A percentile compares a stretch with the other conserved stretches of the same genome.
phyloP scores from a whole-genome alignment of 2,329 filamentous ascomycete genomes.

The Plectosphaerella plurivora region DNA sequence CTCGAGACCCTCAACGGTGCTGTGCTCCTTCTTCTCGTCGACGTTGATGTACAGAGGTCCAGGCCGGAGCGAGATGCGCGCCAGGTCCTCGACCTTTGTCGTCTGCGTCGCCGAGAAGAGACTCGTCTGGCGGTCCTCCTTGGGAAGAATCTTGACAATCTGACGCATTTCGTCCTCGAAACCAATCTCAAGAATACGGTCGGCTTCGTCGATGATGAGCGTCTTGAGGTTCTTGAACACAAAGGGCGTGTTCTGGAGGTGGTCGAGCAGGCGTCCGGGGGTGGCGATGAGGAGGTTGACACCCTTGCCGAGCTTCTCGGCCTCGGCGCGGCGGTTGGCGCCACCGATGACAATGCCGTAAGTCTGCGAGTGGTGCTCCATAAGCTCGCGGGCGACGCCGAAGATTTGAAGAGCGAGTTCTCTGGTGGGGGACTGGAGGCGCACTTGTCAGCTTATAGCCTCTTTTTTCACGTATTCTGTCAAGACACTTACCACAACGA shows the following conservation, averaged over 20 bases:
- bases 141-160: constrained; percentile 90
- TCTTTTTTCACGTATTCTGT: not conserved
- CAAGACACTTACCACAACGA: constrained; percentile 55
- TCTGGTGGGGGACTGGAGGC: constrained; percentile 67
- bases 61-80: constrained; percentile 84
- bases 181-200: constrained; percentile 92
- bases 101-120: constrained; percentile 99
- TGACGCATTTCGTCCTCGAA: constrained; percentile 99
- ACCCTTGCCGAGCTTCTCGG: constrained; percentile 89
- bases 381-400: constrained; percentile 86
- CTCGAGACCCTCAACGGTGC: constrained; percentile 88
- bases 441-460: not conserved
- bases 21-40: constrained; percentile 82
- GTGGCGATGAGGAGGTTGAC: constrained; percentile 94
- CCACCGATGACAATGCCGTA: constrained; percentile 96
- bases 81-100: constrained; percentile 96
- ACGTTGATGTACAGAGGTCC: constrained; percentile 97
- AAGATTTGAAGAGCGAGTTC: constrained; percentile 96
- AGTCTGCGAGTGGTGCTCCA: constrained; percentile 89
- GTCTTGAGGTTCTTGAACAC: constrained; percentile 89
- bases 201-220: constrained; percentile 92
- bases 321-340: constrained; percentile 85
- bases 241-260: constrained; percentile 90
- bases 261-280: constrained; percentile 86
- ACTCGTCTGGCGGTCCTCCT: constrained; percentile 86